Percentiles rank a stretch among this genome's conserved stretches.
Evolutionary conservation across 2,329 filamentous ascomycete species (phyloP).

Genomic region (Scorias spongiosa): DNA sequence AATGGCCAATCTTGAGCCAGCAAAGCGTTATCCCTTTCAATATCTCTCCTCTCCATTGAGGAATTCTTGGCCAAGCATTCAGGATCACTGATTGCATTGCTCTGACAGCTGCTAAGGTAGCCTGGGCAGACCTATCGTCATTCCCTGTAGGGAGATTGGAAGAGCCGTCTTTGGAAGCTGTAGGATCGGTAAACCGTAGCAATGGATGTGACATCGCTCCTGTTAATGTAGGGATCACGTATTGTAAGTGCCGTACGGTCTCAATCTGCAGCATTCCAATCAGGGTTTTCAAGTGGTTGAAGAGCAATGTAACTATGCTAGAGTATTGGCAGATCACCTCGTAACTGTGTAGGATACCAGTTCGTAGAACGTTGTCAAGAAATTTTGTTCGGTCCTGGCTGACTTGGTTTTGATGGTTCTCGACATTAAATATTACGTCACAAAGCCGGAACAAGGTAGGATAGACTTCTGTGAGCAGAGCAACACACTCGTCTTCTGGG

Average conservation of each 20-base stretch:
- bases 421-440: conserved; percentile 22
- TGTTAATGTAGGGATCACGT: conserved; percentile 52
- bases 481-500: conserved; percentile 52
- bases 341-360: conserved; percentile 29
- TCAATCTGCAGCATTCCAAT: conserved; percentile 45
- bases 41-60: conserved; percentile 46
- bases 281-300: conserved; percentile 34
- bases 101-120: conserved; percentile 38
- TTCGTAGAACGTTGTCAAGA: conserved; percentile 30
- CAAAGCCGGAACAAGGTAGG: conserved; percentile 47
- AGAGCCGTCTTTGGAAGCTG: conserved; percentile 16
- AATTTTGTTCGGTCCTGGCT: conserved; percentile 17
- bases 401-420: conserved; percentile 1
- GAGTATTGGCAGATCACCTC: conserved; percentile 45
- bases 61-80: conserved; percentile 55
- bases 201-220: conserved; percentile 57
- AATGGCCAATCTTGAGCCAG: conserved; percentile 18
- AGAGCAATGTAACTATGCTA: conserved; percentile 40
- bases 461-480: conserved; percentile 51
- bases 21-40: conserved; percentile 38
- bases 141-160: conserved; percentile 50
- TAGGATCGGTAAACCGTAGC: conserved; percentile 6
- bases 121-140: conserved; percentile 23
- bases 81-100: conserved; percentile 43
- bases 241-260: conserved; percentile 53